Evolutionary conservation across 2,329 filamentous ascomycete genomes (phyloP), one percentile per base, ranked within the genome.

Genomic region (Fusarium veterinarium): DNA sequence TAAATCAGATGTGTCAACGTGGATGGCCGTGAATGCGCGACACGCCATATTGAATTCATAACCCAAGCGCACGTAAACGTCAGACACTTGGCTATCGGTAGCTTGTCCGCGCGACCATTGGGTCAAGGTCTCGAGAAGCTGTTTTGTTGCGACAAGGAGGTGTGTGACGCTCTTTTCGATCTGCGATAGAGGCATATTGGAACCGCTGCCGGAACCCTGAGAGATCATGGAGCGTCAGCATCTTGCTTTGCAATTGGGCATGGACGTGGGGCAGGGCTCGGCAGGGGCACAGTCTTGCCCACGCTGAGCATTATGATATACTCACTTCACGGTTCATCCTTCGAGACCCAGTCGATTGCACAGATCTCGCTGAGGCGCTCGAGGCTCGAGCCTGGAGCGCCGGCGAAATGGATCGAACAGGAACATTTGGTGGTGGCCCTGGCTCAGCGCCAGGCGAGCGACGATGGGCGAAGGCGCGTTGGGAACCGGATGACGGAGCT

Each of bases 11-110:
- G 95, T 98, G 78, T 99, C 96, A 71, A 99, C 96, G 70, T 97
- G 96, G 79, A 99, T 99, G 65, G 95, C 94, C 78, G 94, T 94
- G 83, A 99, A 99, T 69, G 96, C 95, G 62, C 96, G 92, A 82
- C 95, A 98, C 33, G 96, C 96, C 86, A 99, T 96, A 83, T 99
- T 99, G 88, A 99, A 99, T 83, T 99, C 96, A 83, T 99, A 99
- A 51, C 96, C 96, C 69, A 99, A 86, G 69, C 96, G 92, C 68
- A 99, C 96, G 80, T 99, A 99, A 76, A 99, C 96, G 81, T 99
- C 96, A 17, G 96, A 98, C 67, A 99, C 96, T 81, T 98, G 94
- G 69, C 92, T 93, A 83, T 99, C 96, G 72, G 94, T 95, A 60
- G 96, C 95, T 77, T 93, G 91, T 70, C 93, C 92, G 64, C 95